Conservation (phyloP, 768 basidiomycete species). For the Leucogyrophana mollusca region DNA sequence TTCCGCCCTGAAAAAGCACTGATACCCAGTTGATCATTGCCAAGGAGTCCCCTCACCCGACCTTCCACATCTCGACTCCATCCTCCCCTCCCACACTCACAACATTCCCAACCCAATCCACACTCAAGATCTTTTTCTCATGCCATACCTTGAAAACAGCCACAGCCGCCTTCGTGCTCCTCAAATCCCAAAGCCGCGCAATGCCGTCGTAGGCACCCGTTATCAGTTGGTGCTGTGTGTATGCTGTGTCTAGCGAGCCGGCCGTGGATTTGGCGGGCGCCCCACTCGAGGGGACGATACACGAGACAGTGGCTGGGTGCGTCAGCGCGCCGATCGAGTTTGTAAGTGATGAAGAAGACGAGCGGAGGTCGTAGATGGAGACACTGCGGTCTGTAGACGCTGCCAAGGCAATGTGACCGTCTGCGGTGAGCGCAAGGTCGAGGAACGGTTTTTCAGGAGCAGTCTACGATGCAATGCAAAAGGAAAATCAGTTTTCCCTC, state of each 20-base stretch:
- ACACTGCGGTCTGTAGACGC: constrained; percentile 76
- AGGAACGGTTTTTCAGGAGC: constrained; percentile 76
- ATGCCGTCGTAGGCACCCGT: constrained; percentile 80
- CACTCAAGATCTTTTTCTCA: constrained; percentile 54
- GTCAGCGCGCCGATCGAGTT: constrained; percentile 43
- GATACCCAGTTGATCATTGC: neutral
- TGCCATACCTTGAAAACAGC: constrained; percentile 64
- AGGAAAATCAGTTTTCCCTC: no score
- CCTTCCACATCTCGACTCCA: constrained; percentile 52
- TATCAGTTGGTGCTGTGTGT: constrained; percentile 50
- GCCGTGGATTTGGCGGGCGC: constrained; percentile 18
- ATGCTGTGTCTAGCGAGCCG: constrained; percentile 9
- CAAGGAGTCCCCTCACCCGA: constrained; percentile 34
- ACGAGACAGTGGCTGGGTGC: constrained; percentile 69
- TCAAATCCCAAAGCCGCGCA: constrained; percentile 75
- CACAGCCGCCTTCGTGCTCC: constrained; percentile 64
- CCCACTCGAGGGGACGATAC: constrained; percentile 37
- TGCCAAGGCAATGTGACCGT: constrained; percentile 48
- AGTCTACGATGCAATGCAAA: no score
- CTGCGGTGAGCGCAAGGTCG: constrained; percentile 48
- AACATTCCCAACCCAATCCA: constrained; percentile 67
- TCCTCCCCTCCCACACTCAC: constrained; percentile 19
- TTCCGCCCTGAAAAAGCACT: no score
- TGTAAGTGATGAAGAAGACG: constrained; percentile 31
- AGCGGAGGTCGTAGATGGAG: constrained; percentile 67